These are phyloP conservation scores for Tardiomyces digboiensis DNA, from an alignment of 1,139 yeast genomes.

Conservation along the genomic window DNA sequence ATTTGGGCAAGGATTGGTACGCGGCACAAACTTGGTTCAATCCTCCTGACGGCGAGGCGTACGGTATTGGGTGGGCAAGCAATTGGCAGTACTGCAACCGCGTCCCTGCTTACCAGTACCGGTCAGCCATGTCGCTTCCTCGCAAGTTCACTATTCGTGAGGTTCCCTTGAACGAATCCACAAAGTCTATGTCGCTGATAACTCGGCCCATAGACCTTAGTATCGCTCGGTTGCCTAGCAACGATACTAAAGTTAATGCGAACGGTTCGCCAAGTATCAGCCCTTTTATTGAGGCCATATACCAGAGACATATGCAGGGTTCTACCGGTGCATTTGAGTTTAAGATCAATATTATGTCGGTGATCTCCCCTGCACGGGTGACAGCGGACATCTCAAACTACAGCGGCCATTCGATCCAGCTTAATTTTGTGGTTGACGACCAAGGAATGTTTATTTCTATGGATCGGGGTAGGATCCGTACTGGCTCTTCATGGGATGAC, in stretches of 20 bases:
- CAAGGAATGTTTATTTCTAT: constrained; percentile 1
- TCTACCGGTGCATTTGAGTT: not conserved
- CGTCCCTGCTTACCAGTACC: constrained; percentile 28
- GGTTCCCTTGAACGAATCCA: constrained; percentile 17
- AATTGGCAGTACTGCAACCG: constrained; percentile 30
- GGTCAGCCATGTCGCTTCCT: constrained; percentile 26
- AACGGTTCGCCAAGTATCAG: too few species aligned
- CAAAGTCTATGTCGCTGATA: constrained; percentile 14
- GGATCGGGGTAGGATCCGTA: not conserved
- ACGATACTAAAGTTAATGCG: too few species aligned
- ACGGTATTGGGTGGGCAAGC: constrained; percentile 29
- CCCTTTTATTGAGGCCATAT: not conserved
- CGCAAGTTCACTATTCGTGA: constrained; percentile 23
- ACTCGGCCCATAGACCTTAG: too few species aligned
- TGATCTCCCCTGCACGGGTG: not conserved
- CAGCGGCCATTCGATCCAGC: not conserved
- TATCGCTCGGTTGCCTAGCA: too few species aligned
- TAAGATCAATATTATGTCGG: not conserved
- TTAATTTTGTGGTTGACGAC: not conserved
- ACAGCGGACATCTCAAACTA: not conserved
- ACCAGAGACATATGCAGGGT: too few species aligned
- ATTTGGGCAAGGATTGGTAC: constrained; percentile 29
- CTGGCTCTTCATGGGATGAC: constrained; percentile 15
- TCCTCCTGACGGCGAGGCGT: constrained; percentile 13
- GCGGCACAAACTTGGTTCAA: constrained; percentile 26